phyloP scores from a whole-genome alignment of 2,329 filamentous ascomycete genomes.

The Fonsecaea pugnacius region DNA sequence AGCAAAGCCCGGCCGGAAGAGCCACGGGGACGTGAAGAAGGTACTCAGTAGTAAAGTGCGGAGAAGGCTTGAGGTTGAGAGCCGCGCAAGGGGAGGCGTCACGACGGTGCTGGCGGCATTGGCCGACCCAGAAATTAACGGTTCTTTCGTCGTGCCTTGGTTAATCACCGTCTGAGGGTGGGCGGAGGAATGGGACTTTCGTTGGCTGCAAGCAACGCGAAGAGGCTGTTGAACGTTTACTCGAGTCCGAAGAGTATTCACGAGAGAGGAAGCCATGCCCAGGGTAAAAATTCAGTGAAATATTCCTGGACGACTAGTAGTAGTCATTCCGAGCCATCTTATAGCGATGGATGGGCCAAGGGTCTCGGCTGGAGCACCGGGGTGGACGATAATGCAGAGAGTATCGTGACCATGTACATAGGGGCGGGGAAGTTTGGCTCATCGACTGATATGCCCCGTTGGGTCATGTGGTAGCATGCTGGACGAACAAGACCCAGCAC shows the following conservation, averaged over 20 bases:
- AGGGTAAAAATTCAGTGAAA: background rate
- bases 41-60: conserved; percentile 41
- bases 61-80: conserved; percentile 38
- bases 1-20: conserved; percentile 41
- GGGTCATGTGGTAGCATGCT: background rate
- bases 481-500: background rate
- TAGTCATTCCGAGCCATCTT: background rate
- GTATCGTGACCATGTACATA: background rate
- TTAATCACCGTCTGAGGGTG: background rate
- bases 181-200: background rate
- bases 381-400: background rate
- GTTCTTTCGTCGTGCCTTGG: background rate
- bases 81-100: conserved; percentile 22
- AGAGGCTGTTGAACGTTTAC: background rate
- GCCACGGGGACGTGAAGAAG: conserved; percentile 41
- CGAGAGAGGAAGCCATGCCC: conserved; percentile 1
- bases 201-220: background rate
- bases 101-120: background rate
- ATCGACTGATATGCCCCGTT: background rate
- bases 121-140: background rate
- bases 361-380: background rate
- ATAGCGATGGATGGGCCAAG: background rate
- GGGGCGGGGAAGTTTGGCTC: background rate
- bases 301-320: background rate
- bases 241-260: background rate